Evolutionary conservation across 2,329 filamentous ascomycete species (phyloP), one percentile per base, ranked within the genome.

Genomic region (Penicillium sp.): DNA sequence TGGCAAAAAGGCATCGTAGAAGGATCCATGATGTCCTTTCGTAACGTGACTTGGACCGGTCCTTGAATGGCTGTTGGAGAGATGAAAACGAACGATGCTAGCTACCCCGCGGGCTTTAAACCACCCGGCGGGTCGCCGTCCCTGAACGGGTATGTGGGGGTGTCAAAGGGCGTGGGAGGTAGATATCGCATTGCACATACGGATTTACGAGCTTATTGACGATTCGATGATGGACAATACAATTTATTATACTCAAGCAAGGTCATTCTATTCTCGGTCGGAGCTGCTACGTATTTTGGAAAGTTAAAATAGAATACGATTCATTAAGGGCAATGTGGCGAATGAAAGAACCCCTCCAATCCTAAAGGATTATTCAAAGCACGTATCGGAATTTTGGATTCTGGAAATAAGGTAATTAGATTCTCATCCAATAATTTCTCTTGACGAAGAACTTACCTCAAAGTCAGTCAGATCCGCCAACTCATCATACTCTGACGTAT

Each of bases 381-480:
- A 77, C 80, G 18, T 60, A 61, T 51, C 61, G 49, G 27, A 63
- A 63, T 1, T 53, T 53, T 8, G 45, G 50, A 16, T 63, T 62
- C 57, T 62, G 33, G 1, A n/a, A 46, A 30, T 3, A 14, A 1
- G 27, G 57, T 14, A 55, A 53, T 35, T 5, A 22, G n/a, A n/a
- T 22, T 30, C 16, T 6, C 11, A 13, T 25, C 25, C 8, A 8
- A 22, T 25, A 3, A 5, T 11, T 3, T n/a, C 24, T n/a, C 1
- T 9, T 8, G 31, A 20, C 16, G 30, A 5, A 38, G 38, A 42
- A 11, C 53, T 48, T 45, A 63, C 63, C 56, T 67, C 65, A 33
- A 67, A 66, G 53, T 67, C 65, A 1, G 63, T 68, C 33, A 65
- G 38, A n/a, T n/a, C n/a, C n/a, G n/a, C n/a, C n/a, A n/a, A n/a